phyloP scores from a whole-genome alignment of 1,284 basidiomycete genomes.

The Moniliophthora roreri region DNA sequence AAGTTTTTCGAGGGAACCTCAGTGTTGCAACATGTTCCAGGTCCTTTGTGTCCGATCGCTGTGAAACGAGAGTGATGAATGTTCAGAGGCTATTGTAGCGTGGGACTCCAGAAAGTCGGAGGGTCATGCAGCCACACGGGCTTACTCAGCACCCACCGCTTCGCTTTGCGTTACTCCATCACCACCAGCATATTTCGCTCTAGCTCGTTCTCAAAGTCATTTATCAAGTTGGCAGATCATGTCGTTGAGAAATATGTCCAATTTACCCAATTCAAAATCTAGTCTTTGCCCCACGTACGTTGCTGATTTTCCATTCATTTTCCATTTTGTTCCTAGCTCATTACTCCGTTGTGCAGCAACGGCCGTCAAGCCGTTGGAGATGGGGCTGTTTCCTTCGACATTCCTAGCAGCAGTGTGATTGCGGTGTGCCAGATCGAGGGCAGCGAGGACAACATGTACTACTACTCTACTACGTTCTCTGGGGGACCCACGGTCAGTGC shows the following conservation, averaged over 20 bases:
- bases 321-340: conserved; percentile 30
- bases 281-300: conserved; percentile 88
- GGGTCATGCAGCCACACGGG: too few species aligned
- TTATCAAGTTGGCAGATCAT: conserved; percentile 77
- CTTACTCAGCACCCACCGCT: conserved; percentile 5
- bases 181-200: neutral
- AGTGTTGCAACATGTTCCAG: too few species aligned
- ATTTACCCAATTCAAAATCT: conserved; percentile 74
- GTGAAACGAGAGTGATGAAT: too few species aligned
- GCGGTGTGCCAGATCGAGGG: conserved; percentile 82
- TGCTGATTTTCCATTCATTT: conserved; percentile 23
- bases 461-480: conserved; percentile 87
- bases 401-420: conserved; percentile 73
- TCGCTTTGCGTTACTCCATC: conserved; percentile 6
- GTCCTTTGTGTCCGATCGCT: too few species aligned
- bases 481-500: conserved; percentile 77
- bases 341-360: conserved; percentile 60
- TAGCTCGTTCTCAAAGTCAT: neutral
- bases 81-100: too few species aligned
- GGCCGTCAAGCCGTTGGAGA: conserved; percentile 91
- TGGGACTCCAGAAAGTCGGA: too few species aligned
- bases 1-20: too few species aligned
- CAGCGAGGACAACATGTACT: conserved; percentile 71
- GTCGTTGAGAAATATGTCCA: conserved; percentile 68
- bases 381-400: conserved; percentile 82